Evolutionary conservation across 23 red algal genomes (phyloP), one percentile per base, ranked within the genome.

Genomic region (Gracilaria caudata): DNA sequence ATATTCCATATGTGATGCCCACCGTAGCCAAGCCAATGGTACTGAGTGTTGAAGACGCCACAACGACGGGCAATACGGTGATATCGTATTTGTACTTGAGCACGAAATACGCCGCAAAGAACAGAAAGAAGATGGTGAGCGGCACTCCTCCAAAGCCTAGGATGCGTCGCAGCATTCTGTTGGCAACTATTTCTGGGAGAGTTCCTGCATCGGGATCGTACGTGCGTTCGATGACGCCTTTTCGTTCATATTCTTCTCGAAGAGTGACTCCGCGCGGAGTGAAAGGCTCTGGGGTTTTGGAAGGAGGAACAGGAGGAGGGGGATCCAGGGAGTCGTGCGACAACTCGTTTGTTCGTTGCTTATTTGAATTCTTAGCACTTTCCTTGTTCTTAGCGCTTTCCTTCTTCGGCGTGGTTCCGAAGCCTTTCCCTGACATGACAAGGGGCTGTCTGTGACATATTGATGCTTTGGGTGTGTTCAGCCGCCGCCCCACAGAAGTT

Each of bases 1-100:
- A 92, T 58, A 96, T 96, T 8, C 94, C 94, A 78, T 96, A 96
- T 0, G 94, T 92, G 60, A 96, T 68, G 1, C 94, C 94, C 10
- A 88, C 7, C 16, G 90, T 89, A n/a, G 87, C 87, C 13, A 92
- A 24, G 0, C 87, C 94, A 21, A 96, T 83, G 21, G 83, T 84
- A 10, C 88, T 68, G 37, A 96, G 87, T 20, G 94, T 96, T n/a
- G 81, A 45, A 73, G 34, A 92, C 11, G 77, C 94, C 0, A 96
- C 94, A 56, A 96, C 61, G 1, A 47, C 79, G 17, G 94, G 94
- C n/a, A 92, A 30, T 44, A 92, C 79, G 25, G 78, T 80, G 25
- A 92, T 73, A 55, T 96, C 94, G 51, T 63, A 96, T 37, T 83
- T 80, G 63, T 82, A 89, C 78, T 72, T 71, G n/a, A 92, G 83